Base-by-base conservation (phyloP, 2,329 filamentous ascomycete genomes). In the Aspergillus amoenus region DNA sequence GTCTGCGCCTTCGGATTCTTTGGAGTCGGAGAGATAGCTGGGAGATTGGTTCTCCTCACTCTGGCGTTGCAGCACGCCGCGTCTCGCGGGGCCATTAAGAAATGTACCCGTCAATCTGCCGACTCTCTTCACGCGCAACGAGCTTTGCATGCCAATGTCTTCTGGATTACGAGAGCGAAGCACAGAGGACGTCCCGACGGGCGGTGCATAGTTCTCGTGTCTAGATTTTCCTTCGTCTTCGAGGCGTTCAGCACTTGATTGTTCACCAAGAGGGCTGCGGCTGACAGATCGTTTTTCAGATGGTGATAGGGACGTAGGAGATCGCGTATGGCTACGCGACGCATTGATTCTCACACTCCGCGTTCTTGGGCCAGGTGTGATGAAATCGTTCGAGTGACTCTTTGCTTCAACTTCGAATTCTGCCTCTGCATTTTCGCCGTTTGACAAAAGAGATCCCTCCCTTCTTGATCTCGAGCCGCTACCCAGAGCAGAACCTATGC, bases 21-120 rank as follows among this genome's bases (percentile, higher is more conserved):
- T 65, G 15, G 65, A 67, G 32, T 68, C 72, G 45, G 66, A 62
- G 3, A 66, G 54, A 43, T 67, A 67, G 21, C 61, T 70, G 65
- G 73, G 63, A 13, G 48, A 52, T 44, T 70, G 78, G 40, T 88
- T 86, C 61, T 90, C 88, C 61, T 89, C 87, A 65, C 87, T 89
- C 66, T 81, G 78, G 51, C 79, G 78, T 65, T 75, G 76, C 63
- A 78, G 81, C 60, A 89, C 83, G 24, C 90, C 91, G 64, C 91
- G 82, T 54, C 91, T 84, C 18, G 91, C 89, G 27, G 91, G 91
- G 1, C 89, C 90, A 64, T 89, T 91, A 21, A 94, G 78, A 63
- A 93, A 93, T 58, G 85, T 88, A 1, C 90, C 91, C 2, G 88
- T 84, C 7, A 88, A 80, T 72, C 90, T 90, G 15, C 88, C 88